Base-by-base conservation (phyloP, 2,329 filamentous ascomycete genomes). In the Coleophoma eucalyptorum region DNA sequence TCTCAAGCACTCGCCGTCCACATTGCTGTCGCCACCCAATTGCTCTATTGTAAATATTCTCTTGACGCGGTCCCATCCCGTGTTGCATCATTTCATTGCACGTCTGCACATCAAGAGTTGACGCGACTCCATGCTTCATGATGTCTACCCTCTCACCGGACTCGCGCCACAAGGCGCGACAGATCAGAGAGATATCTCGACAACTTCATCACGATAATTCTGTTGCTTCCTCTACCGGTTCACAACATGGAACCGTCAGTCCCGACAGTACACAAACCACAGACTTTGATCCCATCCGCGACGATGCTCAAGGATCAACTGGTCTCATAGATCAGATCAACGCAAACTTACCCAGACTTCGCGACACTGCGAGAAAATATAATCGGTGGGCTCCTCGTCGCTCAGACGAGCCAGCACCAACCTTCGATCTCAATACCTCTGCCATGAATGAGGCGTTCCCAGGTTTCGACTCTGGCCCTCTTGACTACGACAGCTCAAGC, bases 371-470 rank as follows among this genome's bases (percentile, higher is more conserved):
- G 19, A 64, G 63, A 54, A 67, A 66, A 53, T 65, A 62, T 49
- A 54, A 58, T 49, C 61, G 60, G 48, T 64, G 60, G 59, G 49
- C 52, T 46, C 56, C 56, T 45, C 60, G 59, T 33, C 61, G 66
- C 41, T n/a, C 57, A 34, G 19, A 44, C 5, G n/a, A 20, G 26
- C 20, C 21, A 12, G 15, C 42, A 31, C 21, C 54, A 7, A 69
- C 75, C 32, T 72, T 69, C 52, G 67, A 65, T 32, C 71, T 77
- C 47, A 64, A 61, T 45, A 61, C 58, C 3, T 76, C 74, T 10
- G 72, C 71, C 12, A 64, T 77, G 37, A 69, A 70, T 43, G 66
- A 65, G 47, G 71, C 70, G 18, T 75, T 78, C 53, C 74, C 74
- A 31, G 69, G 77, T 40, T 77, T 78, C 55, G 72, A 75, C 4